Conservation (phyloP, 441 rosid genomes). For the Syzygium syzygioides region DNA sequence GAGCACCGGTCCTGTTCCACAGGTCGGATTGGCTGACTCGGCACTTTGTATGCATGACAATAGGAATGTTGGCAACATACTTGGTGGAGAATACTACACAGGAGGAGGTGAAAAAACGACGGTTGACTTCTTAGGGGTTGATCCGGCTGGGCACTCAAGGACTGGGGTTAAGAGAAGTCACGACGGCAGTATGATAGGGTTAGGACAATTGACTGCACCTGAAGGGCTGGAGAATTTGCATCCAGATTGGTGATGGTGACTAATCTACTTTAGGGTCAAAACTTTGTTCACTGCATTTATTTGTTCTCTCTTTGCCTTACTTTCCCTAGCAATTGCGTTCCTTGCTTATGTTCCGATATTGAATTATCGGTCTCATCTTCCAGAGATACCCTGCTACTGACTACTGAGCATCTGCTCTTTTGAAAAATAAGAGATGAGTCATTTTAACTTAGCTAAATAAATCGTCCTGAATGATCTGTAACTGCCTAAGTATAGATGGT, state of each 20-base stretch:
- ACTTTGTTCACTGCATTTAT: neutral
- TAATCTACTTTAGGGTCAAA: neutral
- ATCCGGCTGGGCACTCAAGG: slow-evolving; percentile 25
- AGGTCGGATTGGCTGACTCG: slow-evolving; percentile 13
- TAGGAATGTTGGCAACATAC: slow-evolving; percentile 5
- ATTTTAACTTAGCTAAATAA: neutral
- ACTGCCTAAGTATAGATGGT: neutral
- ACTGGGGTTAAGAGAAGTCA: slow-evolving; percentile 21
- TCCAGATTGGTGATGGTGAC: slow-evolving; percentile 19
- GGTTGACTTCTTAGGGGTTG: slow-evolving; percentile 47
- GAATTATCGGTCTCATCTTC: neutral
- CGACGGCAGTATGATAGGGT: slow-evolving; percentile 12
- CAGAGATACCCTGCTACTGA: neutral
- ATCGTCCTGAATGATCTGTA: neutral
- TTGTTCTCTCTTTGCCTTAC: neutral
- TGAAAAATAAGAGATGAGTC: neutral
- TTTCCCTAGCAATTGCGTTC: neutral
- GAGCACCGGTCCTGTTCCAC: slow-evolving; percentile 6
- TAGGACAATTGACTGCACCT: slow-evolving; percentile 18
- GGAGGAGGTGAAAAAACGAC: slow-evolving; percentile 32
- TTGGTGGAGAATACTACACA: slow-evolving; percentile 12
- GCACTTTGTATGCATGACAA: slow-evolving; percentile 13
- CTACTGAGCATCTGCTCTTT: neutral
- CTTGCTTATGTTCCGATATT: neutral
- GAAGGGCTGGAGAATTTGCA: slow-evolving; percentile 26